phyloP scores from a whole-genome alignment of 2,329 filamentous ascomycete species.

The Hypoxylon sp. region DNA sequence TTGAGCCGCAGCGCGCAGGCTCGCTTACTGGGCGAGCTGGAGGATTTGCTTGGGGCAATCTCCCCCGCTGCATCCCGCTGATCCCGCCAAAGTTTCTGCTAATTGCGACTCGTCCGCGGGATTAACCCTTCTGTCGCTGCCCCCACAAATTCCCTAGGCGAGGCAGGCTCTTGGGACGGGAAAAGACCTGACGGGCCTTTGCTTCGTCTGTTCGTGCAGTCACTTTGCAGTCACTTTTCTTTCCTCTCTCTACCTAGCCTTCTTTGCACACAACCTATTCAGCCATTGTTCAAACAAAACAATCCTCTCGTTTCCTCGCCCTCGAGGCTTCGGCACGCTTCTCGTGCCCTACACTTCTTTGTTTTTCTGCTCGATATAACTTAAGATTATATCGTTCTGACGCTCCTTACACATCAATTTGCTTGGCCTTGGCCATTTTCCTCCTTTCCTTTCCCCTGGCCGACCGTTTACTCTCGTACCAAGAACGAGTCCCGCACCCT shows the following conservation, averaged over 20 bases:
- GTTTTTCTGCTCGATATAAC: conserved; percentile 27
- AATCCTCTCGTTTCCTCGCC: conserved; percentile 21
- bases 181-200: not conserved
- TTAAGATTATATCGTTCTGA: conserved; percentile 31
- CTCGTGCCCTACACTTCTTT: conserved; percentile 22
- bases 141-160: conserved; percentile 33
- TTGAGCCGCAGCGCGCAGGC: not conserved
- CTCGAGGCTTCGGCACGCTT: conserved; percentile 17
- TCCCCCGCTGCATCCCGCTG: conserved; percentile 20
- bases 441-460: conserved; percentile 31
- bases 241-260: conserved; percentile 5
- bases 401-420: conserved; percentile 29
- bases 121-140: conserved; percentile 37
- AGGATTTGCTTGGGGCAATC: conserved; percentile 29
- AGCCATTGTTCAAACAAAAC: not conserved
- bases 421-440: conserved; percentile 30
- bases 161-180: too few species aligned
- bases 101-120: conserved; percentile 35
- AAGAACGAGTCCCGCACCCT: conserved; percentile 6
- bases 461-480: conserved; percentile 4
- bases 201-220: conserved; percentile 6
- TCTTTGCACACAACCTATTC: conserved; percentile 1
- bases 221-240: not conserved
- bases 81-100: conserved; percentile 18
- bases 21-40: conserved; percentile 15